Evolutionary conservation across 257 asterid genomes (phyloP), one percentile per base, ranked within the genome.

Genomic region (Lycium barbarum): DNA sequence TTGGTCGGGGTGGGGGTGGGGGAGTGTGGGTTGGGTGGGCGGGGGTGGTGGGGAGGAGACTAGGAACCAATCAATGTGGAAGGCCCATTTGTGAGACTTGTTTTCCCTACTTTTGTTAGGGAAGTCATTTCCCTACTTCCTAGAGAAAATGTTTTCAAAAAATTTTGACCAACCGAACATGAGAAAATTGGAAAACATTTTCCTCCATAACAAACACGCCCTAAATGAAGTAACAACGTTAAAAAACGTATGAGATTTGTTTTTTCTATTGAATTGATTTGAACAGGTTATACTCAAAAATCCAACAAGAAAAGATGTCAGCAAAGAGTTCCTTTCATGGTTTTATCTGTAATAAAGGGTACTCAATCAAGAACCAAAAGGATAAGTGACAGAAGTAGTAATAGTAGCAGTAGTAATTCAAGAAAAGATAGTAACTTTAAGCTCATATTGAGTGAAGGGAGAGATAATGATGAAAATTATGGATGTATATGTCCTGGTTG

Each of bases 401-500:
- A 61, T 65, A 88, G 90, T 65, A 90, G 20, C 40, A 71, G 79
- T 78, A 88, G 90, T 84, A 83, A 59, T 86, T 66, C 89, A 43
- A 87, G 90, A 84, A 96, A 85, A 90, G 89, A 84, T 11, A 89
- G 63, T 33, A 65, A 85, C 61, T 89, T 88, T 83, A 92, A 86
- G 86, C 84, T 91, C 38, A 84, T 94, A 84, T 90, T 93, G 90
- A 95, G 97, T 82, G 95, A 96, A 87, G 98, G 98, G 85, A 93
- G 96, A 79, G 98, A 93, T 51, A 92, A 87, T 79, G 98, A 96
- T 89, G 98, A 93, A 87, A 83, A 84, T 70, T 74, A 89, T 82
- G 98, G 98, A 80, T 89, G 87, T 86, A 83, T 96, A 65, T 96
- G 98, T 85, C 95, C 98, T 55, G 98, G 98, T 81, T 96, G 99